These are phyloP conservation scores for Claviceps cyperi DNA, from an alignment of 2,329 filamentous ascomycete genomes.

Conservation along the genomic window DNA sequence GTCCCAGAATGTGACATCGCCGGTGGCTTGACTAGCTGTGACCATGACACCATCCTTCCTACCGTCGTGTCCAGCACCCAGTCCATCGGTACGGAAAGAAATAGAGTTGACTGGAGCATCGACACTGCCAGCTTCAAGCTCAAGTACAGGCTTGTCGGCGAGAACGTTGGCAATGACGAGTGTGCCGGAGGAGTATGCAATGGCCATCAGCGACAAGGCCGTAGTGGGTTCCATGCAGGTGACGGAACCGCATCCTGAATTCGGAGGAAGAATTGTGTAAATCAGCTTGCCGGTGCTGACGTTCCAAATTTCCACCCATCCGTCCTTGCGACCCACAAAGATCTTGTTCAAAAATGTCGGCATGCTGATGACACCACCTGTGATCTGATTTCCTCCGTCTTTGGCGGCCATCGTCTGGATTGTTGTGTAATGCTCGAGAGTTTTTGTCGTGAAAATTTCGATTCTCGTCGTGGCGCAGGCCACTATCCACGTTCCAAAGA, in stretches of 20 bases:
- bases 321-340: slow-evolving; percentile 75
- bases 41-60: slow-evolving; percentile 84
- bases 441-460: slow-evolving; percentile 77
- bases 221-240: slow-evolving; percentile 76
- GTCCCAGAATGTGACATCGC: slow-evolving; percentile 94
- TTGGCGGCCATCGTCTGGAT: slow-evolving; percentile 45
- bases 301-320: slow-evolving; percentile 94
- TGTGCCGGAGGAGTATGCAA: slow-evolving; percentile 70
- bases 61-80: slow-evolving; percentile 79
- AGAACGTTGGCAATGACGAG: slow-evolving; percentile 72
- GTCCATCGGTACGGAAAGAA: slow-evolving; percentile 76
- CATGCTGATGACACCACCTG: slow-evolving; percentile 70
- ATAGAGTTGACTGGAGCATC: slow-evolving; percentile 63
- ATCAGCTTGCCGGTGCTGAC: slow-evolving; percentile 81
- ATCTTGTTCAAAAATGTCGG: slow-evolving; percentile 95
- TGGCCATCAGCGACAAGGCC: slow-evolving; percentile 70
- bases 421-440: slow-evolving; percentile 81
- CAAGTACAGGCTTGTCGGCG: slow-evolving; percentile 58
- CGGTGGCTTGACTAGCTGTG: slow-evolving; percentile 62
- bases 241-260: slow-evolving; percentile 60
- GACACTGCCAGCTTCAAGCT: slow-evolving; percentile 50
- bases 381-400: slow-evolving; percentile 52
- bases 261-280: slow-evolving; percentile 72
- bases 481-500: slow-evolving; percentile 86
- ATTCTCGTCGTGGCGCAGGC: slow-evolving; percentile 62